Evolutionary conservation across 176 grass and related monocot species (phyloP).

Genomic region (Echinochloa phyllopogon): DNA sequence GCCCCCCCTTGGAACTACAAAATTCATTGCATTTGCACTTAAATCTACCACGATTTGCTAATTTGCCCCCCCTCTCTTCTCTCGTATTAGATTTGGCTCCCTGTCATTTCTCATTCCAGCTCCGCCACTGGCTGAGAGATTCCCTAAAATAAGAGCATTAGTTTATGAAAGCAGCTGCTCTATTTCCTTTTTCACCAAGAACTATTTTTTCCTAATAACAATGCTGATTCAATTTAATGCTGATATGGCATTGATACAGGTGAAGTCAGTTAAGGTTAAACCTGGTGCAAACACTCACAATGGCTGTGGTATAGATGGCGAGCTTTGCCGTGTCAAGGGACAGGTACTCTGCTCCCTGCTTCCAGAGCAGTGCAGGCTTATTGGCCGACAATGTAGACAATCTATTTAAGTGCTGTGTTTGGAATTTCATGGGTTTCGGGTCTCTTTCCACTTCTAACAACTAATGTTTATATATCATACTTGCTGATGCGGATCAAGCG

Average conservation of each 20-base stretch:
- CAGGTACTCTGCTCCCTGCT: constrained; percentile 81
- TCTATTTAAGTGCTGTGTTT: constrained; percentile 46
- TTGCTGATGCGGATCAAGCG: constrained; percentile 29
- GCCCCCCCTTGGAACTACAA: too few relatives aligned
- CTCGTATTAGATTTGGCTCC: too few relatives aligned
- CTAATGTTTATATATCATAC: constrained; percentile 58
- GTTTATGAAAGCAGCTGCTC: not conserved
- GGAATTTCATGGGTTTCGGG: constrained; percentile 27
- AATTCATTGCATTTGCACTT: too few relatives aligned
- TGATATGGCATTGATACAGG: constrained; percentile 54
- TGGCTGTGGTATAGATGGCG: constrained; percentile 93
- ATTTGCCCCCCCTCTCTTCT: too few relatives aligned
- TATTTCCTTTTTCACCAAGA: not conserved
- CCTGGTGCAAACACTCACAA: constrained; percentile 78
- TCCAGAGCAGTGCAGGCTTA: constrained; percentile 88
- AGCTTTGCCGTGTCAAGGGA: constrained; percentile 77
- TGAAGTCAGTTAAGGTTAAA: constrained; percentile 89
- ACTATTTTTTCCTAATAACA: not conserved
- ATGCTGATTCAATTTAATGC: constrained; percentile 4
- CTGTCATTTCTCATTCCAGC: too few relatives aligned
- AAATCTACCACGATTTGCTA: too few relatives aligned
- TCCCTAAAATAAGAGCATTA: not conserved
- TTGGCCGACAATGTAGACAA: constrained; percentile 67
- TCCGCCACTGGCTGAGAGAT: not conserved
- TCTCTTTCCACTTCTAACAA: constrained; percentile 58